Percentiles rank a stretch among this genome's conserved stretches.
phyloP scores from a whole-genome alignment of 441 rosid species.

The Omphalea diandra region DNA sequence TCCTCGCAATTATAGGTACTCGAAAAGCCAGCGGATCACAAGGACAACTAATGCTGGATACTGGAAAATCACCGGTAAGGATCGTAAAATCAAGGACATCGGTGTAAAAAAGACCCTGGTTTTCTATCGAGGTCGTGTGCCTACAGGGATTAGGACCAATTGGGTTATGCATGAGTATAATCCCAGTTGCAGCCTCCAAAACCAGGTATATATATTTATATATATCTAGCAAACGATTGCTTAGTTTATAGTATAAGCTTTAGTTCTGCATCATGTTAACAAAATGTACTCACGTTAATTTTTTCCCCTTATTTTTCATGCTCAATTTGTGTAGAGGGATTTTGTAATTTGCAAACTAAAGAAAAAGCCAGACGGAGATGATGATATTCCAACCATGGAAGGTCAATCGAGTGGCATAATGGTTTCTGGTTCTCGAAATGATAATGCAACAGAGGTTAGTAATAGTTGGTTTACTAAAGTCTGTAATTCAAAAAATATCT shows the following conservation, averaged over 20 bases:
- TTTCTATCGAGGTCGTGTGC: conserved; percentile 28
- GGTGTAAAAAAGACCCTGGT: conserved; percentile 46
- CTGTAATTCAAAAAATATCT: too few species aligned
- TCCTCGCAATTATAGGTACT: conserved; percentile 10
- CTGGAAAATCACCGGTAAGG: conserved; percentile 27
- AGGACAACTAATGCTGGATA: conserved; percentile 25
- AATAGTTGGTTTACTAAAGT: too few species aligned
- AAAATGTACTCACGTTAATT: too few species aligned
- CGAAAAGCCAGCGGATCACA: background rate
- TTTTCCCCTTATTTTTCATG: background rate
- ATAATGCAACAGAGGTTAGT: conserved; percentile 5
- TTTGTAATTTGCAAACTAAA: conserved; percentile 28
- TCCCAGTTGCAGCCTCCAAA: background rate
- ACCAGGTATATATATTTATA: conserved; percentile 5
- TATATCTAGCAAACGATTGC: too few species aligned
- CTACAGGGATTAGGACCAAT: conserved; percentile 26
- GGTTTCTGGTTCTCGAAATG: background rate
- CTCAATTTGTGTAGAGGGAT: conserved; percentile 10
- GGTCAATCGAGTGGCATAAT: background rate
- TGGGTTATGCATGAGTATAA: conserved; percentile 62
- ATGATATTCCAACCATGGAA: background rate
- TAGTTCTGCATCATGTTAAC: too few species aligned
- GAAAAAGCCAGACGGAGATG: conserved; percentile 6
- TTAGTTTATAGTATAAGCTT: too few species aligned
- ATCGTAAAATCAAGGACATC: conserved; percentile 29